Evolutionary conservation across 2,329 filamentous ascomycete species (phyloP), one percentile per base, ranked within the genome.

Genomic region (Cordyceps militaris): DNA sequence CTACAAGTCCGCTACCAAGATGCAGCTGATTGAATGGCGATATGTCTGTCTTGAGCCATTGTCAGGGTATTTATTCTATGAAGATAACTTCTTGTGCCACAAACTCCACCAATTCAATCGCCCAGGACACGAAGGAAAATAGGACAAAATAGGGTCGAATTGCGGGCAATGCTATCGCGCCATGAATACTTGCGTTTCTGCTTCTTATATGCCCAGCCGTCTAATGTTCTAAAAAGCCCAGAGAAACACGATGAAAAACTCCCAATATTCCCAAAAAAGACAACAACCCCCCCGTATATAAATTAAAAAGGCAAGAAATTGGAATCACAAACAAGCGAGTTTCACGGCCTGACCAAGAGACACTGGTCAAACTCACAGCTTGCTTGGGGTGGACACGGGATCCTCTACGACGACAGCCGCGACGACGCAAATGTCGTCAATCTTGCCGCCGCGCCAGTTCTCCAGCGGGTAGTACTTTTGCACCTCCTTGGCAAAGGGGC

Each of bases 401-500:
- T 66, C 61, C 50, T 86, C 83, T 63, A 92, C 86, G 1, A 89
- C 90, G 30, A 96, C 77, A 32, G 86, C 84, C 14, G 92, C 86
- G 52, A 99, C 78, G 4, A 91, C 91, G 66, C 91, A 93, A 59
- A 99, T 97, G 71, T 99, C 94, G 69, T 99, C 94, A 21, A 95
- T 83, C 73, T 99, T 99, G 54, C 94, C 94, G 59, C 94, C 94
- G 59, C 85, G 85, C 84, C 90, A 99, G 59, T 85, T 83, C 71
- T 97, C 93, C 38, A 86, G 79, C 0, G 94, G 93, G 65, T 89
- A 96, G 67, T 89, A 86, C 67, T 86, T 89, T 69, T 94, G 90
- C 21, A 97, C 91, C 71, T 97, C 91, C 72, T 90, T 96, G 42
- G 94, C 91, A 71, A 99, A 99, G 0, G 94, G 94, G 0, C 93